Evolutionary conservation across 1,284 basidiomycete genomes (phyloP).

Genomic region (Afroboletus lepidellus): DNA sequence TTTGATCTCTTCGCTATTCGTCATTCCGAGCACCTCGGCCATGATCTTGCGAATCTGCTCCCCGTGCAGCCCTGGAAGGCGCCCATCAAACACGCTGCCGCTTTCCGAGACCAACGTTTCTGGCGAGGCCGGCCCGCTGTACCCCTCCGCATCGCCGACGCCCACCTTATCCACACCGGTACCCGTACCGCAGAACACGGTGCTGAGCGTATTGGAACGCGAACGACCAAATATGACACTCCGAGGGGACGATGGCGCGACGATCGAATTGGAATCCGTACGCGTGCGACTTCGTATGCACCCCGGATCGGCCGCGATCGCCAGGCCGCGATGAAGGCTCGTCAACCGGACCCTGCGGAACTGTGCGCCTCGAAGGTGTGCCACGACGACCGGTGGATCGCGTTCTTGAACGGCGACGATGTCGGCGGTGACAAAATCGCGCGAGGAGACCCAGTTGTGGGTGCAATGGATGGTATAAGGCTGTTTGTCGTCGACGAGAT

Average conservation of each 20-base stretch:
- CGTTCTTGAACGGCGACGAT: slow-evolving; percentile 46
- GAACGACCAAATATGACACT: slow-evolving; percentile 31
- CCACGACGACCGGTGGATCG: slow-evolving; percentile 44
- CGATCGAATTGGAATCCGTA: slow-evolving; percentile 31
- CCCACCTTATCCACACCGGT: slow-evolving; percentile 5
- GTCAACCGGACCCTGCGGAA: slow-evolving; percentile 54
- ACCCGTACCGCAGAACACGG: slow-evolving; percentile 9
- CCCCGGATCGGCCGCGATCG: slow-evolving; percentile 30
- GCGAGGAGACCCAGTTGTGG: slow-evolving; percentile 42
- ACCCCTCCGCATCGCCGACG: slow-evolving; percentile 2
- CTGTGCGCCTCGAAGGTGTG: slow-evolving; percentile 51
- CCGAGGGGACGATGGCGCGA: slow-evolving; percentile 24
- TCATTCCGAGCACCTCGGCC: slow-evolving; percentile 48
- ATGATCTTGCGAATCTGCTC: slow-evolving; percentile 44
- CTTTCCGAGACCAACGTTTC: slow-evolving; percentile 35
- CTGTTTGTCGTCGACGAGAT: slow-evolving; percentile 40
- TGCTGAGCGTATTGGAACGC: slow-evolving; percentile 28
- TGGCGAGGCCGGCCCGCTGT: slow-evolving; percentile 36
- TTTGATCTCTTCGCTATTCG: slow-evolving; percentile 35
- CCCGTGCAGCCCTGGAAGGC: slow-evolving; percentile 5
- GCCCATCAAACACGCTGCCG: not conserved
- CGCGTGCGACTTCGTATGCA: slow-evolving; percentile 17
- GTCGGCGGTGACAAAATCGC: slow-evolving; percentile 46
- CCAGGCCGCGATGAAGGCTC: slow-evolving; percentile 46
- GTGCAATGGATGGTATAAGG: slow-evolving; percentile 54